Evolutionary conservation across 1,284 basidiomycete genomes (phyloP).

Genomic region (Ustilago crameri): DNA sequence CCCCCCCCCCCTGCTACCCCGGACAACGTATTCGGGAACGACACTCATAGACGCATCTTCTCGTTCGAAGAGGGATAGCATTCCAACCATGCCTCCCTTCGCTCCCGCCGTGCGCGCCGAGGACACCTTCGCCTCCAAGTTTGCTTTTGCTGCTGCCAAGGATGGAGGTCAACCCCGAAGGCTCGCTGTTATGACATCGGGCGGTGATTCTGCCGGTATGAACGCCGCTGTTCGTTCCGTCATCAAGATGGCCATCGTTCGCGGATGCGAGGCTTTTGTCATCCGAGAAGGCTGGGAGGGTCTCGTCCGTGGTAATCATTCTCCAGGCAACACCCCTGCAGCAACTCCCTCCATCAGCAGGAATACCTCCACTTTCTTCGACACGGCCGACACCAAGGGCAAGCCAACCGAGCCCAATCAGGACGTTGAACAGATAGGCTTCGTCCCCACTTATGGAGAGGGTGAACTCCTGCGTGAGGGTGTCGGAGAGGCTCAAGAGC

Average conservation of each 20-base stretch:
- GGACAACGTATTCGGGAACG: neutral
- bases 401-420: slow-evolving; percentile 15
- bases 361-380: slow-evolving; percentile 37
- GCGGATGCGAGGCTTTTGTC: slow-evolving; percentile 72
- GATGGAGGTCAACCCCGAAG: slow-evolving; percentile 44
- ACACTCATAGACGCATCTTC: no score
- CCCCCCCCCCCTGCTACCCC: neutral
- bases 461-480: slow-evolving; percentile 89
- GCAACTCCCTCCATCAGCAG: slow-evolving; percentile 45
- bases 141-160: slow-evolving; percentile 19
- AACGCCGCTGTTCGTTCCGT: slow-evolving; percentile 64
- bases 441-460: slow-evolving; percentile 85
- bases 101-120: slow-evolving; percentile 39
- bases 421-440: slow-evolving; percentile 56
- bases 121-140: slow-evolving; percentile 15
- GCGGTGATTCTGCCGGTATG: slow-evolving; percentile 89
- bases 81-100: slow-evolving; percentile 34
- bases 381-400: slow-evolving; percentile 20
- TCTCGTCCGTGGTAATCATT: slow-evolving; percentile 74
- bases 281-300: slow-evolving; percentile 95
- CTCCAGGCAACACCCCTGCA: slow-evolving; percentile 42
- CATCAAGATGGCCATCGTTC: slow-evolving; percentile 70
- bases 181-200: slow-evolving; percentile 90
- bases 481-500: slow-evolving; percentile 77
- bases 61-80: neutral